Evolutionary conservation across 768 basidiomycete genomes (phyloP).

Genomic region (Pleurotus tuoliensis): DNA sequence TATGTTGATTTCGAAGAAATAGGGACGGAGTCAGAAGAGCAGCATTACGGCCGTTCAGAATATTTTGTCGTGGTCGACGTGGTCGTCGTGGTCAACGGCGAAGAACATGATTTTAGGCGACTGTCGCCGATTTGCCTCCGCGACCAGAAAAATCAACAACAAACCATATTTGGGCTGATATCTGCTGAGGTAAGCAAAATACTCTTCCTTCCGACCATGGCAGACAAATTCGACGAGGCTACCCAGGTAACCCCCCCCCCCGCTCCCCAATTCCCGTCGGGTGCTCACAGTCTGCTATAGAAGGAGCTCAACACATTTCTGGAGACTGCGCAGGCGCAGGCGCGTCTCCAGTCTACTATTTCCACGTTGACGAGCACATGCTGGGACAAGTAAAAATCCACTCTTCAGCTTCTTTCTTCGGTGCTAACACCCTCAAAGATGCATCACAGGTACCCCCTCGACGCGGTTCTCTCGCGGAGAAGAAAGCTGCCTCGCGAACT

Average conservation of each 20-base stretch:
- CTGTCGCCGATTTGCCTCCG: neutral
- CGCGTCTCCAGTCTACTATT: slow-evolving; percentile 59
- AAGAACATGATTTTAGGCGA: neutral
- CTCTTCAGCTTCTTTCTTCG: too few species aligned
- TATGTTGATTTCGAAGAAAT: too few species aligned
- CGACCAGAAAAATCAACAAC: slow-evolving; percentile 1
- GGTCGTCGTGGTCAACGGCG: neutral
- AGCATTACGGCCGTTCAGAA: neutral
- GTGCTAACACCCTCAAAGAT: slow-evolving; percentile 40
- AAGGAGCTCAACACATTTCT: slow-evolving; percentile 80
- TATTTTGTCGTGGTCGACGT: neutral
- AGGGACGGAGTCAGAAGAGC: too few species aligned
- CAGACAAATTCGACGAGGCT: slow-evolving; percentile 71
- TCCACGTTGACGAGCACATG: slow-evolving; percentile 81
- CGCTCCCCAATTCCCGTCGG: neutral
- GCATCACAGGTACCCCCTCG: slow-evolving; percentile 75
- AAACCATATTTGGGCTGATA: slow-evolving; percentile 3
- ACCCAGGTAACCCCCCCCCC: slow-evolving; percentile 56
- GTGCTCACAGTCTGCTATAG: slow-evolving; percentile 32
- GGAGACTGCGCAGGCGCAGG: slow-evolving; percentile 78
- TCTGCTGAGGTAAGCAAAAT: slow-evolving; percentile 9
- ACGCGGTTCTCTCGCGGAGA: slow-evolving; percentile 77
- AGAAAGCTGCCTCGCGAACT: slow-evolving; percentile 80
- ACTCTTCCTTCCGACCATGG: slow-evolving; percentile 29
- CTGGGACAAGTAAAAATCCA: slow-evolving; percentile 75